phyloP scores from a whole-genome alignment of 148 eudicot genomes.

The Vaccinium darrowii region DNA sequence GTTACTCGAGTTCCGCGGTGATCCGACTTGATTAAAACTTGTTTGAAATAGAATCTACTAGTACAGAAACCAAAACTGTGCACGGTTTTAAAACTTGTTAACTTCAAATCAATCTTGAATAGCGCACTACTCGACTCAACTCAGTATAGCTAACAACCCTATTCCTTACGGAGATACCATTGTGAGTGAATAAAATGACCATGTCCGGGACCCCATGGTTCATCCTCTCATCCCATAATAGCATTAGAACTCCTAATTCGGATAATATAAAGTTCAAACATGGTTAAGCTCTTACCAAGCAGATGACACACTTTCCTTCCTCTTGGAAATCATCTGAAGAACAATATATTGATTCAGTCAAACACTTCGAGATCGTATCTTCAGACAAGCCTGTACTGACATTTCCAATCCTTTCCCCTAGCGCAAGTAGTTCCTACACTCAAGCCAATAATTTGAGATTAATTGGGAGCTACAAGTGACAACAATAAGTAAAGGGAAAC shows the following conservation, averaged over 20 bases:
- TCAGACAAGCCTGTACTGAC: constrained; percentile 83
- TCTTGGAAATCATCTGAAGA: constrained; percentile 57
- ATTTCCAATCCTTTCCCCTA: constrained; percentile 88
- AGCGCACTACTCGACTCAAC: background rate
- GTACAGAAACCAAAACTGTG: background rate
- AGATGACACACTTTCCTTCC: constrained; percentile 75
- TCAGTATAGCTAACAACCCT: background rate
- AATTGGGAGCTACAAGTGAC: constrained; percentile 7
- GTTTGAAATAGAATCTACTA: background rate
- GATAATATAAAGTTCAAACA: background rate
- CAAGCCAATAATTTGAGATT: constrained; percentile 21
- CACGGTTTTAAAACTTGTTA: background rate
- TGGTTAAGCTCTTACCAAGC: constrained; percentile 58
- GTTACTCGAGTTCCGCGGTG: no score
- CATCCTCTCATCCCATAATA: background rate
- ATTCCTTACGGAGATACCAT: background rate
- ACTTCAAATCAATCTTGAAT: background rate
- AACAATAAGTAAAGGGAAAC: background rate
- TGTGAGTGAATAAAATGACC: background rate
- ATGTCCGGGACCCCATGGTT: background rate
- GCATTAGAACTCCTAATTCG: background rate
- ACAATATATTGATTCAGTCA: constrained; percentile 69
- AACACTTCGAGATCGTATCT: constrained; percentile 49
- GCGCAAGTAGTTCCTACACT: constrained; percentile 80
- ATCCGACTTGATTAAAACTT: background rate